Percentiles rank a stretch among this genome's conserved stretches.
phyloP scores from a whole-genome alignment of 1,284 basidiomycete genomes.

The Schizopora paradoxa region DNA sequence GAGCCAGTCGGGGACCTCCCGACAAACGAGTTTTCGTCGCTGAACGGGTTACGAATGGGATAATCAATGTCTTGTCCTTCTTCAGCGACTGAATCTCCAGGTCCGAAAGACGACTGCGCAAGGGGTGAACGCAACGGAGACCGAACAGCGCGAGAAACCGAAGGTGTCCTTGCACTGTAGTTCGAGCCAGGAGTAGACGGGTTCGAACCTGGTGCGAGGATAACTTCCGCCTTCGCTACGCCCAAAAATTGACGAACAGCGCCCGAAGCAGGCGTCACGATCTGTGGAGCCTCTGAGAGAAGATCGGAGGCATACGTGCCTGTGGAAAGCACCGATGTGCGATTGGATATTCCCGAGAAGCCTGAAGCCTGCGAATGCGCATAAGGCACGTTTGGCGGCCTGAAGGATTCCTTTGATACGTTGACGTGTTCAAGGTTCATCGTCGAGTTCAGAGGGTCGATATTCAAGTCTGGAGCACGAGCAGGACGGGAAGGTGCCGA shows the following conservation, averaged over 20 bases:
- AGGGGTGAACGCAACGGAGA: conserved; percentile 54
- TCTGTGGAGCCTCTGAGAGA: conserved; percentile 73
- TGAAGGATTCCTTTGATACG: conserved; percentile 48
- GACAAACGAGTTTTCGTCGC: conserved; percentile 49
- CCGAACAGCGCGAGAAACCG: conserved; percentile 34
- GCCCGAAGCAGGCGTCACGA: conserved; percentile 62
- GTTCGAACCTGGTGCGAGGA: conserved; percentile 48
- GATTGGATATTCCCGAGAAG: conserved; percentile 45
- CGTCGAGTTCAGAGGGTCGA: conserved; percentile 23
- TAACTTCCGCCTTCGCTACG: conserved; percentile 71
- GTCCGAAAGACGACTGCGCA: conserved; percentile 67
- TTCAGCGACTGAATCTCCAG: conserved; percentile 54
- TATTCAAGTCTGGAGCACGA: conserved; percentile 49
- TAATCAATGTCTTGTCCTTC: conserved; percentile 24
- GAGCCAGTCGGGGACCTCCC: conserved; percentile 31
- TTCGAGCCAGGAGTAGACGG: conserved; percentile 30
- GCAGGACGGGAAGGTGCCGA: conserved; percentile 51
- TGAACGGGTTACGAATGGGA: conserved; percentile 51
- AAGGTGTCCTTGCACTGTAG: conserved; percentile 30
- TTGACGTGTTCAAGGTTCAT: conserved; percentile 61
- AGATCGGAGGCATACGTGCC: conserved; percentile 74
- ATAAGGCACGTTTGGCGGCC: conserved; percentile 35
- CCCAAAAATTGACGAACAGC: conserved; percentile 67
- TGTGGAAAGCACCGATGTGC: conserved; percentile 67
- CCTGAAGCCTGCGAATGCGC: conserved; percentile 51